Conservation (phyloP, 345 rosid species). For the Orychophragmus violaceus region DNA sequence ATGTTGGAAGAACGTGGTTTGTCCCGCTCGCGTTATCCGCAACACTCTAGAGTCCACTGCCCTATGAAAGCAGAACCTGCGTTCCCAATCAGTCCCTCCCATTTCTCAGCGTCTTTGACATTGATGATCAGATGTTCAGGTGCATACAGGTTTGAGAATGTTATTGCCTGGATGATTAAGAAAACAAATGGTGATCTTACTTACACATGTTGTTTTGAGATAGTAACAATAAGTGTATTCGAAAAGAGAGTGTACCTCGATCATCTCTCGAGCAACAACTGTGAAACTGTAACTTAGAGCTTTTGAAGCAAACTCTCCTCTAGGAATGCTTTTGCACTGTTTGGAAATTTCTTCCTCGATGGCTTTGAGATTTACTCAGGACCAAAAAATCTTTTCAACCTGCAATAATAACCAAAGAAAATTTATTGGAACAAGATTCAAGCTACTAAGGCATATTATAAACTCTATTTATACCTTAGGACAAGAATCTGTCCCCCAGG, state of each 20-base stretch:
- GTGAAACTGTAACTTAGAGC: conserved; percentile 79
- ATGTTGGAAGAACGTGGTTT: conserved; percentile 76
- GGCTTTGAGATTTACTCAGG: conserved; percentile 68
- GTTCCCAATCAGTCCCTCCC: conserved; percentile 76
- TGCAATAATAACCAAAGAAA: conserved; percentile 20
- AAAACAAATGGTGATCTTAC: neutral
- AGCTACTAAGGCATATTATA: neutral
- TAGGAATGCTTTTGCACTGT: conserved; percentile 66
- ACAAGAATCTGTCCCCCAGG: conserved; percentile 80
- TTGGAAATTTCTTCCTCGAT: conserved; percentile 70
- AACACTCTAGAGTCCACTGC: conserved; percentile 85
- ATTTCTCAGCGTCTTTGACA: no score
- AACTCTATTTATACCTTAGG: conserved; percentile 58
- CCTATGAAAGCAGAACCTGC: conserved; percentile 95
- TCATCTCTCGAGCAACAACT: conserved; percentile 70
- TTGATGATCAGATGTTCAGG: no score
- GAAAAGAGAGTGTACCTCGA: conserved; percentile 44
- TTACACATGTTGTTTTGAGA: neutral
- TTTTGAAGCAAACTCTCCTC: conserved; percentile 75
- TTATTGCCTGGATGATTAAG: conserved; percentile 44
- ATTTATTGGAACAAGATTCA: neutral
- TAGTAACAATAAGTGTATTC: neutral
- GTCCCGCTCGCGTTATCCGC: conserved; percentile 96
- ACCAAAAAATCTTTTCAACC: conserved; percentile 90
- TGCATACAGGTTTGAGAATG: conserved; percentile 78